Evolutionary conservation across 352 stramenopile genomes (phyloP).

Genomic region (Pythium volutum): DNA sequence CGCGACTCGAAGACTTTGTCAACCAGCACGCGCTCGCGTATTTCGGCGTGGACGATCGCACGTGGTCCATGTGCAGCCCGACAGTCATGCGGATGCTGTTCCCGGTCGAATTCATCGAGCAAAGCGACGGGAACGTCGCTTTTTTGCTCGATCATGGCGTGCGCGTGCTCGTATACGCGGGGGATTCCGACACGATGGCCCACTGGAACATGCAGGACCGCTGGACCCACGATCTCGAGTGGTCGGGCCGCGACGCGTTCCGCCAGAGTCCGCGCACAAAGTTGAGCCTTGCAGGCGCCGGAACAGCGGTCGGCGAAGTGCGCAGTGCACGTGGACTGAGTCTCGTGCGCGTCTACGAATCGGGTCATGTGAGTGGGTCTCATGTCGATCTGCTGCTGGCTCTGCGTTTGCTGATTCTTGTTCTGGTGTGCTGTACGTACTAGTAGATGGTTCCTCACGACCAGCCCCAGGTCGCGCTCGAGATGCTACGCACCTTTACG

Average conservation of each 20-base stretch:
- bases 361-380: constrained; percentile 77
- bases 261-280: constrained; percentile 3
- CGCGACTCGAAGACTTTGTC: constrained; percentile 51
- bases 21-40: constrained; percentile 45
- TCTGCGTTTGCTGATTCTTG: too few relatives aligned
- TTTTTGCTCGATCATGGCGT: constrained; percentile 45
- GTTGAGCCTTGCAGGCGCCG: constrained; percentile 23
- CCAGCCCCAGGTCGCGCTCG: constrained; percentile 46
- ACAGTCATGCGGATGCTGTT: constrained; percentile 21
- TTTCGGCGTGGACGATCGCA: constrained; percentile 33
- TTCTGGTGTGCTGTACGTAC: too few relatives aligned
- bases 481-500: constrained; percentile 53
- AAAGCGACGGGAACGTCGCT: constrained; percentile 57
- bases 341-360: constrained; percentile 60
- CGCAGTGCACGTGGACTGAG: constrained; percentile 49
- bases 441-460: constrained; percentile 73
- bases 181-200: constrained; percentile 63
- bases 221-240: constrained; percentile 56
- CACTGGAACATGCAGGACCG: constrained; percentile 68
- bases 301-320: constrained; percentile 33
- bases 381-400: too few relatives aligned
- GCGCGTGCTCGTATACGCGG: constrained; percentile 70
- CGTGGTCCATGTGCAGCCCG: constrained; percentile 52
- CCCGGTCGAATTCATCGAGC: constrained; percentile 43
- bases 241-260: constrained; percentile 40